Conservation (phyloP, 148 eudicot genomes). For the Cornus kousa region DNA sequence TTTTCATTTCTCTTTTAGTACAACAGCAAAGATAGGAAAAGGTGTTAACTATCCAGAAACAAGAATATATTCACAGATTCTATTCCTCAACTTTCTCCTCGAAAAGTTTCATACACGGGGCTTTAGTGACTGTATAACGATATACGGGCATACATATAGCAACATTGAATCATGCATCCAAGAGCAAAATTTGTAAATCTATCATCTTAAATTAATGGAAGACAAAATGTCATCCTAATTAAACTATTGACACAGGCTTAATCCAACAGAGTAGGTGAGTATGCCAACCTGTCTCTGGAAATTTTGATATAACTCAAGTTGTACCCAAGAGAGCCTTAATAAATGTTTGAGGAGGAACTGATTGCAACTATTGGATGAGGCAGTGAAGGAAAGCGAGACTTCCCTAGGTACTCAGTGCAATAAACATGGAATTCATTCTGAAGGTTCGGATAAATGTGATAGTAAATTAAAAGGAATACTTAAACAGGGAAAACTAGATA, state of each 20-base stretch:
- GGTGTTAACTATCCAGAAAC: not conserved
- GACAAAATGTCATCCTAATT: no score
- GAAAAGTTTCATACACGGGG: not conserved
- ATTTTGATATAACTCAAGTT: no score
- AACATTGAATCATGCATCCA: no score
- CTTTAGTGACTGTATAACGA: no score
- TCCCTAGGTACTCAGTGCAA: slow-evolving; percentile 18
- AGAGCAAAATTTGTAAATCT: no score
- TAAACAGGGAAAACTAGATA: not conserved
- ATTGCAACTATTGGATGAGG: no score
- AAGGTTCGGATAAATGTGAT: slow-evolving; percentile 17
- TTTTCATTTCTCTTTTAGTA: not conserved
- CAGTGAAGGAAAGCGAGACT: slow-evolving; percentile 7
- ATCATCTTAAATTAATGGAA: no score
- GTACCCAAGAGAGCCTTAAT: no score
- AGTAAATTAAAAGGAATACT: slow-evolving; percentile 1
- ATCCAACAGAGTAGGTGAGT: not conserved
- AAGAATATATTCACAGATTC: slow-evolving; percentile 24
- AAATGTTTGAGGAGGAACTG: no score
- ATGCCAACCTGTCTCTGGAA: no score
- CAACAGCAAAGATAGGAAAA: slow-evolving; percentile 17
- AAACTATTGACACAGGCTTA: no score
- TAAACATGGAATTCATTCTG: slow-evolving; percentile 31
- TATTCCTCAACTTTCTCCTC: slow-evolving; percentile 4
- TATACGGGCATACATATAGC: no score